Conservation (phyloP, 768 basidiomycete genomes). For the Rubroboletus satanas region DNA sequence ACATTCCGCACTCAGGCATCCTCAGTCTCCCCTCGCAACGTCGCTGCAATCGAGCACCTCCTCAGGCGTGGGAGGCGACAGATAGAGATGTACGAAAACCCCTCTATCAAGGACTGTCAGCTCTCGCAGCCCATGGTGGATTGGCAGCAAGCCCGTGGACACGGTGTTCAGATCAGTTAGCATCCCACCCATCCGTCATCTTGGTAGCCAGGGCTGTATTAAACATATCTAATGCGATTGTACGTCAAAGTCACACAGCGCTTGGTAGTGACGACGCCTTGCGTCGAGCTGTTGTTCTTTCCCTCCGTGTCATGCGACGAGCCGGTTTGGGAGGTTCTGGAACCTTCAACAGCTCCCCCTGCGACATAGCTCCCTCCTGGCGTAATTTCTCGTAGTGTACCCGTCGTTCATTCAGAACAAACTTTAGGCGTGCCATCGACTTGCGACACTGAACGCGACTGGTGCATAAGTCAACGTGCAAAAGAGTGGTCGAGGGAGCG, state of each 20-base stretch:
- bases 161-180: slow-evolving; percentile 7
- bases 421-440: slow-evolving; percentile 96
- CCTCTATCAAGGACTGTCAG: slow-evolving; percentile 68
- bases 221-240: slow-evolving; percentile 10
- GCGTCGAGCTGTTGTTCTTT: slow-evolving; percentile 17
- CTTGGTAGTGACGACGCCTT: slow-evolving; percentile 1
- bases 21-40: slow-evolving; percentile 58
- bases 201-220: not conserved
- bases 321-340: slow-evolving; percentile 12
- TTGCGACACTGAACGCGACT: slow-evolving; percentile 67
- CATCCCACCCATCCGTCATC: slow-evolving; percentile 1
- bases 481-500: not conserved
- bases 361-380: slow-evolving; percentile 17
- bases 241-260: slow-evolving; percentile 4
- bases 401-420: slow-evolving; percentile 85
- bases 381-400: slow-evolving; percentile 60
- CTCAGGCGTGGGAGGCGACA: slow-evolving; percentile 66
- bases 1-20: slow-evolving; percentile 63
- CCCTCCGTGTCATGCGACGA: slow-evolving; percentile 21
- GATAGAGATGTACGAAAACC: slow-evolving; percentile 64
- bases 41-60: slow-evolving; percentile 70
- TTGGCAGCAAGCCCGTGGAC: slow-evolving; percentile 47
- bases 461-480: slow-evolving; percentile 3
- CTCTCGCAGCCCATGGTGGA: slow-evolving; percentile 66
- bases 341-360: slow-evolving; percentile 15